Base-by-base conservation (phyloP, 2,329 filamentous ascomycete genomes). In the Beauveria bassiana region DNA sequence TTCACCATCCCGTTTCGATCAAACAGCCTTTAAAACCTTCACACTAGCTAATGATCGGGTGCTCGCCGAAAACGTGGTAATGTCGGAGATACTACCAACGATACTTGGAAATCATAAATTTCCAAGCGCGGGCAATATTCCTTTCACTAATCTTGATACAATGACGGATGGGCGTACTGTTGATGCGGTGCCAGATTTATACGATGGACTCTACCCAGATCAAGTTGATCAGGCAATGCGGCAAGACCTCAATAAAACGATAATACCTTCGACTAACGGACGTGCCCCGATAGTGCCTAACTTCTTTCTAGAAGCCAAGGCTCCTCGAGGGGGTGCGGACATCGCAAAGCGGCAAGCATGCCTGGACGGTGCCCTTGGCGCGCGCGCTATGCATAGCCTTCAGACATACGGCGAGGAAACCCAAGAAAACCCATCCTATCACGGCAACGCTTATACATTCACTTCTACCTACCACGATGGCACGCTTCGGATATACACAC, bases 241-340 rank as follows among this genome's bases (percentile, higher is more conserved):
- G 26, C 12, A 60, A 46, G 47, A 52, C 7, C n/a, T 60, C 1
- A 38, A n/a, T 18, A 46, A 53, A 3, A 60, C 12, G 2, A 53
- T 61, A 24, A 51, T 34, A 49, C 59, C 52, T 9, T 57, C 20
- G 8, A 56, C 9, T 8, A 20, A 61, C 14, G 43, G 3, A 6
- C 31, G 20, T 3, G 59, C 34, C 8, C 74, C 73, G 0, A 62
- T 73, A 7, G 69, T 65, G 38, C 75, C 74, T 3, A 78, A 79
- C 66, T 75, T 78, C 61, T 79, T 79, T 62, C 22, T 78, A 1
- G 73, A 73, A 55, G 71, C 66, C 0, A 78, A 78, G 63, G 73
- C 71, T 1, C 73, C 71, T 9, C 60, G 72, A 60, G 72, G 72
- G 4, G 67, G 63, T 46, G 9, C 56, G 6, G 68, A 61, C 7